Conservation (phyloP, 1,284 basidiomycete genomes). For the Heterobasidion parviporum region DNA sequence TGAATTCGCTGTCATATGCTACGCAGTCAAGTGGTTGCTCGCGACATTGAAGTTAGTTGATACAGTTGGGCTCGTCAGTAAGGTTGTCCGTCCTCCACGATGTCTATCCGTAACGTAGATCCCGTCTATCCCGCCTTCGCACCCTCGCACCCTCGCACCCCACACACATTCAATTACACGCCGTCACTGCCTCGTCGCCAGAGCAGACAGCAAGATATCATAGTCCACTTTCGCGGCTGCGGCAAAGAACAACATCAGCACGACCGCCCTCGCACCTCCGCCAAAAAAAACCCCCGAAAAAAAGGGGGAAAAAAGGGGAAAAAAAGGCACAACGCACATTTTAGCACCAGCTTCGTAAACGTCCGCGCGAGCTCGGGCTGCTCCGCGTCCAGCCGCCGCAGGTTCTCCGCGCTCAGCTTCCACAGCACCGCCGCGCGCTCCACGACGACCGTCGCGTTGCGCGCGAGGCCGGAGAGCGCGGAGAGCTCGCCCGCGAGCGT, state of each 20-base stretch:
- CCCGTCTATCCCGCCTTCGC: too few species aligned
- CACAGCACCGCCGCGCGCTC: constrained; percentile 76
- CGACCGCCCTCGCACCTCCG: neutral
- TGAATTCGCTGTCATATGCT: too few species aligned
- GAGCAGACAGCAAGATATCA: constrained; percentile 64
- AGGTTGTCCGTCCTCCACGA: too few species aligned
- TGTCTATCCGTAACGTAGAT: too few species aligned
- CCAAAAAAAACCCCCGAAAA: neutral
- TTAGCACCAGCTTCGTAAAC: constrained; percentile 72
- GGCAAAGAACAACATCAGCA: neutral
- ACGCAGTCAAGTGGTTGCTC: too few species aligned
- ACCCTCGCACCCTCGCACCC: too few species aligned
- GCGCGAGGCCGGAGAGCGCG: constrained; percentile 62
- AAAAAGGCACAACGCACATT: constrained; percentile 43
- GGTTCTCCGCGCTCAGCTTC: constrained; percentile 56
- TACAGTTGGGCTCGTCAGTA: too few species aligned
- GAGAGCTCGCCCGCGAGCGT: constrained; percentile 87
- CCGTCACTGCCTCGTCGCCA: constrained; percentile 56
- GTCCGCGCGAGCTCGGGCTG: constrained; percentile 54
- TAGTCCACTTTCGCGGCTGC: constrained; percentile 74
- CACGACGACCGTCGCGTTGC: constrained; percentile 83
- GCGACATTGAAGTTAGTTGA: too few species aligned
- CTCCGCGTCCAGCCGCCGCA: constrained; percentile 57
- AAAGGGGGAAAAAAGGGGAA: neutral
- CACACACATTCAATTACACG: too few species aligned